Conservation (phyloP, 1,139 yeast species). For the Nakaseomyces glabratus region DNA sequence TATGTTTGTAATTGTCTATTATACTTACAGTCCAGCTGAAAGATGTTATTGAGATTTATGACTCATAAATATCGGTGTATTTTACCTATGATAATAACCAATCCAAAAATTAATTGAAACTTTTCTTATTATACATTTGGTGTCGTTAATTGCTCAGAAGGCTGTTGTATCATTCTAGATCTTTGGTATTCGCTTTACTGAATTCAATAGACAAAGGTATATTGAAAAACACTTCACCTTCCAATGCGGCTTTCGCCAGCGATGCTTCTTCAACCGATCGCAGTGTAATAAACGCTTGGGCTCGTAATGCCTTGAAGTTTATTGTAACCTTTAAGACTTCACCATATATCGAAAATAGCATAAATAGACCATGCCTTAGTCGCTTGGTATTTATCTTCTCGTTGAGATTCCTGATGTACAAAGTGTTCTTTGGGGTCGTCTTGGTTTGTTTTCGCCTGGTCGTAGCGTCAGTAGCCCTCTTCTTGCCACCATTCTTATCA, state of each 20-base stretch:
- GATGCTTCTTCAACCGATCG: constrained; percentile 26
- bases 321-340: constrained; percentile 25
- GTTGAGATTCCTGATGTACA: constrained; percentile 24
- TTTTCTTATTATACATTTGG: too few species aligned
- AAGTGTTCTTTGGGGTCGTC: constrained; percentile 24
- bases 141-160: too few species aligned
- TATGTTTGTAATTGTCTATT: too few species aligned
- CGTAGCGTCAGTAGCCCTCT: constrained; percentile 1
- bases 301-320: constrained; percentile 18
- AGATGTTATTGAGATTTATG: too few species aligned
- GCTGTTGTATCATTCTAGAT: constrained; percentile 9
- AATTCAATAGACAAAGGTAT: constrained; percentile 21
- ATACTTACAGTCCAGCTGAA: too few species aligned
- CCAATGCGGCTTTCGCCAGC: constrained; percentile 22
- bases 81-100: too few species aligned
- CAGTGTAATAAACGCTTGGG: constrained; percentile 28
- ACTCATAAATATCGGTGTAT: too few species aligned
- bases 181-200: constrained; percentile 16
- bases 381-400: constrained; percentile 18
- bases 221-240: constrained; percentile 24
- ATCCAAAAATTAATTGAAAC: too few species aligned
- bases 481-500: neutral
- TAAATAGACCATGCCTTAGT: constrained; percentile 22
- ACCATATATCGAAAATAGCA: constrained; percentile 28
- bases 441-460: constrained; percentile 6